These are phyloP conservation scores for Skeletonema menzelii DNA, from an alignment of 108 stramenopile genomes.

Conservation along the genomic window DNA sequence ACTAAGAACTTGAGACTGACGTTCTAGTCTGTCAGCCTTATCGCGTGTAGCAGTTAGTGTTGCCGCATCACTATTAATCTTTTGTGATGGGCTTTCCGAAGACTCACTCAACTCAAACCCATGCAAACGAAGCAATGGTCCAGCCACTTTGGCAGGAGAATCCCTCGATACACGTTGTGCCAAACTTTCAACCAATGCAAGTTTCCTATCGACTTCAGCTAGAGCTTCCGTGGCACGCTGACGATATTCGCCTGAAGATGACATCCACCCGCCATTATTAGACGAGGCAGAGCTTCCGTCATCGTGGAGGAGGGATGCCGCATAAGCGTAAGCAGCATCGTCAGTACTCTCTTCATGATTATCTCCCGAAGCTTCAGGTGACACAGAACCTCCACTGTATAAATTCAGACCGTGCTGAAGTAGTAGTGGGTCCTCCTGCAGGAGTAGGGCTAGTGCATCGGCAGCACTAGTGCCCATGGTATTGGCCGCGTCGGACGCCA, in stretches of 20 bases:
- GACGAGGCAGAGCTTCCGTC: conserved; percentile 5
- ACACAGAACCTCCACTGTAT: background rate
- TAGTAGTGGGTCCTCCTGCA: conserved; percentile 74
- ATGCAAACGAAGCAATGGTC: conserved; percentile 69
- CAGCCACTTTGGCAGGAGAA: conserved; percentile 77
- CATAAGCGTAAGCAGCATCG: conserved; percentile 67
- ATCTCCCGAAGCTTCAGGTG: background rate
- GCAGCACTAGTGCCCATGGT: conserved; percentile 51
- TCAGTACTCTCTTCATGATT: conserved; percentile 11
- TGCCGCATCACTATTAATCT: conserved; percentile 15
- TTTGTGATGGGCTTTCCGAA: background rate
- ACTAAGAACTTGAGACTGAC: conserved; percentile 72
- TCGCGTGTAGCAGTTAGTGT: conserved; percentile 57
- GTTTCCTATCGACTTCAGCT: conserved; percentile 82
- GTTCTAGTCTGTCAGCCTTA: conserved; percentile 63
- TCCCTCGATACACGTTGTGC: conserved; percentile 74
- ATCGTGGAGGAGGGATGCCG: conserved; percentile 64
- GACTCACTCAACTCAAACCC: conserved; percentile 48
- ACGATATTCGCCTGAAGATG: conserved; percentile 40
- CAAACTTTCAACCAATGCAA: conserved; percentile 73
- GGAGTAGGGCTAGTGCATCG: conserved; percentile 59
- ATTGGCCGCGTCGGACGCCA: background rate
- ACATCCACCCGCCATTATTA: conserved; percentile 28
- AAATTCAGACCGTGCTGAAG: conserved; percentile 50
- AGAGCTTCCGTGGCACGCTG: conserved; percentile 70